Evolutionary conservation across 768 basidiomycete genomes (phyloP).

Genomic region (Peribolospora kevripleyi): DNA sequence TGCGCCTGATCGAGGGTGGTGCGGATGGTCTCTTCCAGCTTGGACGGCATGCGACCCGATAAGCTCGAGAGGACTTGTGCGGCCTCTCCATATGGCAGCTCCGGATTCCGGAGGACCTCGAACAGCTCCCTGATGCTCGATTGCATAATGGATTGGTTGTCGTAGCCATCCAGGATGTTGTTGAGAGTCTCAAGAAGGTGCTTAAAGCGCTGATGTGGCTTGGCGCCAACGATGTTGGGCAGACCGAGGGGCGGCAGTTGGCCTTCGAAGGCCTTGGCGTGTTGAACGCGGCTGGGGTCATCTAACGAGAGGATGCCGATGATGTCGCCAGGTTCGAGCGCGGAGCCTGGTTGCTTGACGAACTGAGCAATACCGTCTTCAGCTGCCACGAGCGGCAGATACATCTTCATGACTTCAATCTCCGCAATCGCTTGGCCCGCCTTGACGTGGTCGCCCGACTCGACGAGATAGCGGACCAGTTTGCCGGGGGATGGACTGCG

Average conservation of each 20-base stretch:
- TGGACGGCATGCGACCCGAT: slow-evolving; percentile 75
- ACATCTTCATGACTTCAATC: slow-evolving; percentile 86
- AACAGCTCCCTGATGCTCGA: slow-evolving; percentile 67
- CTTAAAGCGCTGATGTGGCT: slow-evolving; percentile 62
- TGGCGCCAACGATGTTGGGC: slow-evolving; percentile 63
- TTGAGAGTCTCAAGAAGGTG: slow-evolving; percentile 50
- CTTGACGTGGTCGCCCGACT: slow-evolving; percentile 89
- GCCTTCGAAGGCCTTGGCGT: slow-evolving; percentile 94
- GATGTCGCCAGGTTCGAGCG: slow-evolving; percentile 87
- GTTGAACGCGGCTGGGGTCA: slow-evolving; percentile 85
- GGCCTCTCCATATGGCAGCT: slow-evolving; percentile 70
- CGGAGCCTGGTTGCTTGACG: slow-evolving; percentile 94
- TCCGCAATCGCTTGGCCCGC: slow-evolving; percentile 95
- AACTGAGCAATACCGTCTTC: slow-evolving; percentile 87
- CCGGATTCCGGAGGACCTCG: slow-evolving; percentile 52
- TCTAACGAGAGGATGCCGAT: slow-evolving; percentile 90
- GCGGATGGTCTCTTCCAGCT: slow-evolving; percentile 68
- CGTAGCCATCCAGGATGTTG: slow-evolving; percentile 87
- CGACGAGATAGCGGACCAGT: slow-evolving; percentile 76
- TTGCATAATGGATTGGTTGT: slow-evolving; percentile 78
- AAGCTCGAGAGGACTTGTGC: slow-evolving; percentile 60
- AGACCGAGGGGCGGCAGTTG: slow-evolving; percentile 67
- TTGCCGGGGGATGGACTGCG: slow-evolving; percentile 92
- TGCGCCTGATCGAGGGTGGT: slow-evolving; percentile 50
- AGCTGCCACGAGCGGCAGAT: slow-evolving; percentile 84